phyloP scores from a whole-genome alignment of 2,329 filamentous ascomycete species.

The Fusarium sp. region DNA sequence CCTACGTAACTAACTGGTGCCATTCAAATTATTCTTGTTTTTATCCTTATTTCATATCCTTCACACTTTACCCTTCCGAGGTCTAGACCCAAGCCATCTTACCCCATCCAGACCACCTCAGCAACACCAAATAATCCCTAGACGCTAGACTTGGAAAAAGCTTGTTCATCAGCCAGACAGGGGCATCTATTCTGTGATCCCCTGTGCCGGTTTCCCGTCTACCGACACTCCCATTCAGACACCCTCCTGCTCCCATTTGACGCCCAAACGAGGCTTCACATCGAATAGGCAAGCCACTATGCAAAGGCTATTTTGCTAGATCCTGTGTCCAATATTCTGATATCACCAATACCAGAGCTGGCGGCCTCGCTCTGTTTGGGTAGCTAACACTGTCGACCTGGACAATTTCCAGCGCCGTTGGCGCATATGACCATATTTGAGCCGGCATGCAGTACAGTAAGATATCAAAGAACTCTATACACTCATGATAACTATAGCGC shows the following conservation, averaged over 20 bases:
- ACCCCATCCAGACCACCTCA: background rate
- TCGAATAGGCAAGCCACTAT: slow-evolving; percentile 36
- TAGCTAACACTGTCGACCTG: background rate
- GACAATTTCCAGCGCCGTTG: background rate
- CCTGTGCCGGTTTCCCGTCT: slow-evolving; percentile 33
- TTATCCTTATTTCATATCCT: background rate
- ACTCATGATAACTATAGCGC: background rate
- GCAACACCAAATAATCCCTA: slow-evolving; percentile 3
- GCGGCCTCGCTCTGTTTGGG: background rate
- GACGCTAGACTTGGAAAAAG: slow-evolving; percentile 6
- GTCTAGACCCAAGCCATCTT: slow-evolving; percentile 13
- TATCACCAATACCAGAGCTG: background rate
- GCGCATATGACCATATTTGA: background rate
- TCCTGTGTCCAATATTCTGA: slow-evolving; percentile 7
- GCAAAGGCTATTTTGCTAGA: slow-evolving; percentile 42
- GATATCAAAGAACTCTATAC: background rate
- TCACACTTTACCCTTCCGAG: slow-evolving; percentile 1
- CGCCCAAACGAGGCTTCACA: slow-evolving; percentile 18
- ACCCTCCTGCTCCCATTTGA: background rate
- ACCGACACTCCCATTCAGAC: background rate
- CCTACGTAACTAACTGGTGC: background rate
- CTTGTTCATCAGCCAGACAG: slow-evolving; percentile 28
- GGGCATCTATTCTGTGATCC: slow-evolving; percentile 12
- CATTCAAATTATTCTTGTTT: slow-evolving; percentile 5
- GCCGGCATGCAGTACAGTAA: background rate